These are phyloP conservation scores for Backusella luteola DNA, from an alignment of 192 early-diverging fungal species.

Conservation along the genomic window DNA sequence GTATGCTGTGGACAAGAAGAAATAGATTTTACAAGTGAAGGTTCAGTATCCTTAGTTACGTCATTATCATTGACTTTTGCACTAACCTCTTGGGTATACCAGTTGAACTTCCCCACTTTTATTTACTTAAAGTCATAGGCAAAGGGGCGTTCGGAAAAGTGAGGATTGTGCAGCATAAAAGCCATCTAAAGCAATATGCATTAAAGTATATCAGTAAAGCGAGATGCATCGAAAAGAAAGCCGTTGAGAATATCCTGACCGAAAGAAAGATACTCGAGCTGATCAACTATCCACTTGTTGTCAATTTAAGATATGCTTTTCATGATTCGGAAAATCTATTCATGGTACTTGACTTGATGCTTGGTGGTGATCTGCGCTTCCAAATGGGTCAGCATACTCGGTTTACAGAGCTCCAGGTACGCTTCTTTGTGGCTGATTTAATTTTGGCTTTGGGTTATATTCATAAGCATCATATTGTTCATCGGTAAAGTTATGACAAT, in stretches of 20 bases:
- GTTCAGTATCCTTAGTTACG: conserved; percentile 34
- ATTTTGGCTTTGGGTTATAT: conserved; percentile 65
- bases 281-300: conserved; percentile 80
- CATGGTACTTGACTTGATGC: conserved; percentile 93
- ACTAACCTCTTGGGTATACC: not conserved
- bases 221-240: conserved; percentile 84
- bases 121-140: conserved; percentile 86
- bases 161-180: conserved; percentile 88
- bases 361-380: conserved; percentile 92
- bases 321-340: conserved; percentile 94
- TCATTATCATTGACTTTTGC: not conserved
- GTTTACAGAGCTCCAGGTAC: conserved; percentile 67
- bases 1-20: conserved; percentile 58
- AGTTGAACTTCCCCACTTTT: conserved; percentile 73
- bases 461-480: conserved; percentile 69
- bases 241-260: conserved; percentile 87
- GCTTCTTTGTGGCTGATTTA: conserved; percentile 72
- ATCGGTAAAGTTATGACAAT: conserved; percentile 41
- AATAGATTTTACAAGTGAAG: conserved; percentile 72
- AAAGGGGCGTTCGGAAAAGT: conserved; percentile 97
- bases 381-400: conserved; percentile 70
- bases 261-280: conserved; percentile 88
- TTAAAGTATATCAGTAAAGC: conserved; percentile 97
- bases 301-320: conserved; percentile 93
- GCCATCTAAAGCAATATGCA: conserved; percentile 77